Percentiles rank a stretch among this genome's conserved stretches.
Evolutionary conservation across 1,139 yeast genomes (phyloP).

Genomic region (Trichomonascaceae sp.): DNA sequence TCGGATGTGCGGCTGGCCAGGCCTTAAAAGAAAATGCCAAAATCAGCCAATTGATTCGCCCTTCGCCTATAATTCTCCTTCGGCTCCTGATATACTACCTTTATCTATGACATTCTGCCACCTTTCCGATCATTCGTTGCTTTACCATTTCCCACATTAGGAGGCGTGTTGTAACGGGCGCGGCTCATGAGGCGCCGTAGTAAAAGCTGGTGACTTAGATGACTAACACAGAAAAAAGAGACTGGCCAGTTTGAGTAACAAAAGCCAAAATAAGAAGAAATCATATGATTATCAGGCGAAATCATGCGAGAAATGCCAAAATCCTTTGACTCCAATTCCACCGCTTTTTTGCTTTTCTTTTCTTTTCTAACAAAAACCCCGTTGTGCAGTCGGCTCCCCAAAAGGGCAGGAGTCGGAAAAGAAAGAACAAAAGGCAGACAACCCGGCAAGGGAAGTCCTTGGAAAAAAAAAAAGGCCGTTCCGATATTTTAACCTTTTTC

Average conservation of each 20-base stretch:
- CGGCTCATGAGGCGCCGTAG: neutral
- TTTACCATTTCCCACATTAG: neutral
- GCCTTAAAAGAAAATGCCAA: neutral
- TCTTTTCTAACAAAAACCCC: neutral
- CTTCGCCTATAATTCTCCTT: no score
- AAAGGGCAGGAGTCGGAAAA: neutral
- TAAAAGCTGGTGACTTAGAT: neutral
- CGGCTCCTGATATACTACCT: neutral
- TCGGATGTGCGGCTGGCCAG: neutral
- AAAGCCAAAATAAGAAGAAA: no score
- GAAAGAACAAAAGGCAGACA: neutral
- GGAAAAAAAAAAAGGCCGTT: neutral
- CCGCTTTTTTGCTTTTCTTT: no score
- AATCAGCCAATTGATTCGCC: neutral
- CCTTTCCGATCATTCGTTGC: neutral
- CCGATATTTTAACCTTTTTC: neutral
- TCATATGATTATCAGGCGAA: no score
- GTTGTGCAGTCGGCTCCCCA: neutral
- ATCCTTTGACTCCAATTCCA: no score
- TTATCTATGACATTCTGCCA: neutral
- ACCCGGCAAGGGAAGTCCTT: neutral
- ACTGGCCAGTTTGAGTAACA: no score
- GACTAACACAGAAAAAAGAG: neutral
- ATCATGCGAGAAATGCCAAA: no score
- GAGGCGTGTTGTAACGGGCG: neutral